Conservation (phyloP, 2,329 filamentous ascomycete genomes). For the Colletotrichum salicis region DNA sequence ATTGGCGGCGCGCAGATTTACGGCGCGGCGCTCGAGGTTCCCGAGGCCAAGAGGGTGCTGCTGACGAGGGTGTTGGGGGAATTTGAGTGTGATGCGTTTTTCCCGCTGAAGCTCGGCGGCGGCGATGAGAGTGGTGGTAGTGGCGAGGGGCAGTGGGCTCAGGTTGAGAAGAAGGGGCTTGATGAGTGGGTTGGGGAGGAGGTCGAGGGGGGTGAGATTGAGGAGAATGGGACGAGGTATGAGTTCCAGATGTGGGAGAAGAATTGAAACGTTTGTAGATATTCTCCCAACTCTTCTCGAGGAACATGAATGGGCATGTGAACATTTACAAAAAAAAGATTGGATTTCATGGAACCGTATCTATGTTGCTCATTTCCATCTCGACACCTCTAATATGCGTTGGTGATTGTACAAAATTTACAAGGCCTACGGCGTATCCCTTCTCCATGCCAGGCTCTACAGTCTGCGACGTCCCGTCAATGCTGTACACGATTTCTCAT, state of each 20-base stretch:
- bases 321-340: neutral
- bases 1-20: conserved; percentile 95
- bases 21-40: conserved; percentile 70
- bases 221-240: conserved; percentile 73
- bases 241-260: conserved; percentile 81
- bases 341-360: neutral
- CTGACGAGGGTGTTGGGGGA: conserved; percentile 74
- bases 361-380: neutral
- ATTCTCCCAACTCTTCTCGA: neutral
- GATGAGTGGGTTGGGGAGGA: conserved; percentile 74
- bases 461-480: neutral
- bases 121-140: conserved; percentile 39
- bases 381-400: conserved; percentile 10
- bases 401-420: conserved; percentile 40
- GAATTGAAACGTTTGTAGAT: conserved; percentile 35
- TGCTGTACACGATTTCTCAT: neutral
- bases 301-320: neutral
- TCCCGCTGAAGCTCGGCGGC: conserved; percentile 68
- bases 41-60: conserved; percentile 70
- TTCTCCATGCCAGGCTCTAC: neutral
- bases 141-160: neutral
- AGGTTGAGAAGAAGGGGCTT: conserved; percentile 58
- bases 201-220: conserved; percentile 64
- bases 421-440: conserved; percentile 28
- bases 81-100: conserved; percentile 82